Conservation (phyloP, 148 eudicot species). For the Oxyria digyna region DNA sequence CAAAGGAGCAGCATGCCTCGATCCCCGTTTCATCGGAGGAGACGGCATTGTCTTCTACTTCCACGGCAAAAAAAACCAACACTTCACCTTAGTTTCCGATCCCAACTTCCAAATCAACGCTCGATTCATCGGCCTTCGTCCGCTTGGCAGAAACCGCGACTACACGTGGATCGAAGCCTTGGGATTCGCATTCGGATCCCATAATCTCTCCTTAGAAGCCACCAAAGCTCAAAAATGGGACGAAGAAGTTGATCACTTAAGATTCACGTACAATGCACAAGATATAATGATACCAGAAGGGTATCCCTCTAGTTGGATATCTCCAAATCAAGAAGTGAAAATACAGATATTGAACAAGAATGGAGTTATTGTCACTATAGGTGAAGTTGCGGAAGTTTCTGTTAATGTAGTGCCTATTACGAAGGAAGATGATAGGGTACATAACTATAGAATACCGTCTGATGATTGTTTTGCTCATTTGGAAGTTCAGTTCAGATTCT, state of each 20-base stretch:
- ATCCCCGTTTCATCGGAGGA: slow-evolving; percentile 70
- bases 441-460: slow-evolving; percentile 46
- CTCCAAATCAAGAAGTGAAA: slow-evolving; percentile 20
- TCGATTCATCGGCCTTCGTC: slow-evolving; percentile 53
- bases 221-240: slow-evolving; percentile 45
- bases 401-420: slow-evolving; percentile 52
- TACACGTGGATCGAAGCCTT: slow-evolving; percentile 73
- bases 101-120: slow-evolving; percentile 56
- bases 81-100: slow-evolving; percentile 57
- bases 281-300: slow-evolving; percentile 29
- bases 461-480: slow-evolving; percentile 56
- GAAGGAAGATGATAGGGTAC: slow-evolving; percentile 49
- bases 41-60: slow-evolving; percentile 69
- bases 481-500: slow-evolving; percentile 50
- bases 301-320: slow-evolving; percentile 31
- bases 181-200: slow-evolving; percentile 39
- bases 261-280: slow-evolving; percentile 36
- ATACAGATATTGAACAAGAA: slow-evolving; percentile 36
- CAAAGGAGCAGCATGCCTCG: slow-evolving; percentile 60
- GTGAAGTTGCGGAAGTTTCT: slow-evolving; percentile 32
- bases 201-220: slow-evolving; percentile 44
- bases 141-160: slow-evolving; percentile 39
- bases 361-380: slow-evolving; percentile 31
- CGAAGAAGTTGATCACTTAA: slow-evolving; percentile 35
- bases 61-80: slow-evolving; percentile 56